Conservation (phyloP, 2,329 filamentous ascomycete species). For the Alternaria sp. region DNA sequence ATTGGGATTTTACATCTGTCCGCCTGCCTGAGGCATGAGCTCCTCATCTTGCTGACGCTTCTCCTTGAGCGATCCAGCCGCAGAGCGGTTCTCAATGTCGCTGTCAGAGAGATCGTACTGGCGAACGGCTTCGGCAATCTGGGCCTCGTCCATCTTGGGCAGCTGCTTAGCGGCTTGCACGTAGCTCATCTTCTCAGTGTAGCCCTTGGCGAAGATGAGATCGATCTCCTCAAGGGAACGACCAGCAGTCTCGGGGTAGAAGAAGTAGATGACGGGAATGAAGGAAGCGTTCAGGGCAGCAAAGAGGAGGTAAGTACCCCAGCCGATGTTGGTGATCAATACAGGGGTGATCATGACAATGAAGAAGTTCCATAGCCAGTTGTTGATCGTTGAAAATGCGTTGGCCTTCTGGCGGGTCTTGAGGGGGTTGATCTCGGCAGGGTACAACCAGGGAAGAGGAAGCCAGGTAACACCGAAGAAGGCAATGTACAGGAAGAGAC, state of each 20-base stretch:
- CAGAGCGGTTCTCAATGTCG: constrained; percentile 46
- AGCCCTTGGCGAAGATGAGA: constrained; percentile 57
- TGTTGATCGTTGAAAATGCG: constrained; percentile 62
- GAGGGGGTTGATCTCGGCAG: constrained; percentile 63
- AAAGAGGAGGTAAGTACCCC: constrained; percentile 59
- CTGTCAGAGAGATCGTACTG: constrained; percentile 45
- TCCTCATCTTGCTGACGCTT: constrained; percentile 34
- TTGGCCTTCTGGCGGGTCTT: constrained; percentile 66
- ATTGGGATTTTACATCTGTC: constrained; percentile 16
- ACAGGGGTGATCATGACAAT: constrained; percentile 57
- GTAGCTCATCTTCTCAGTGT: constrained; percentile 48
- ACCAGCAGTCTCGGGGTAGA: constrained; percentile 65
- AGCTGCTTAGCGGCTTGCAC: constrained; percentile 50
- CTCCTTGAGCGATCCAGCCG: constrained; percentile 33
- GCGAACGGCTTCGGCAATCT: constrained; percentile 44
- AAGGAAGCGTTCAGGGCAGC: constrained; percentile 62
- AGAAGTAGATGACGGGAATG: constrained; percentile 63
- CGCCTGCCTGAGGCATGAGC: constrained; percentile 27
- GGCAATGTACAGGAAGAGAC: constrained; percentile 74
- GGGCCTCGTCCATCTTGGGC: constrained; percentile 44
- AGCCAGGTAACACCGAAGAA: constrained; percentile 73
- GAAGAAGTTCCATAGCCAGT: constrained; percentile 61
- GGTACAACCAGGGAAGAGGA: constrained; percentile 68
- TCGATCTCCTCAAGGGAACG: constrained; percentile 63
- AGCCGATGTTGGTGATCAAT: constrained; percentile 48